Evolutionary conservation across 352 stramenopile species (phyloP), one percentile per base, ranked within the genome.

Genomic region (Globisporangium echinulatum): DNA sequence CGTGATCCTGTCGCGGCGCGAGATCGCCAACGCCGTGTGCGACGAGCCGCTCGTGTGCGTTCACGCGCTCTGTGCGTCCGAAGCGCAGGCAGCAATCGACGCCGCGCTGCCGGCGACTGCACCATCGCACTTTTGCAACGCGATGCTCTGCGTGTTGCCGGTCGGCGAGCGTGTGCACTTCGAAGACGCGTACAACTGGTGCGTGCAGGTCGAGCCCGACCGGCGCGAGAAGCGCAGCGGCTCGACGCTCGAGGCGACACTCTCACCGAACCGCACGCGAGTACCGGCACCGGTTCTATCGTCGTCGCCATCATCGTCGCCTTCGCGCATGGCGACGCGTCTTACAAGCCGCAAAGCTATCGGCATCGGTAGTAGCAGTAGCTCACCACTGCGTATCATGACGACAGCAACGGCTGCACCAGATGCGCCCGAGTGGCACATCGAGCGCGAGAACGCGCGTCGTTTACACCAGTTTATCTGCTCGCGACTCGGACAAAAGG

Each of bases 391-490:
- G 37, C 51, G 42, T 11, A 37, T 8, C 42, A 49, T 9, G 14
- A 25, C 15, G 5, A 10, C 15, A 7, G 11, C 48, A 39, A 7
- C 25, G n/a, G 15, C 8, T 6, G 17, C 15, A 33, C 25, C 36
- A 6, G 19, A 11, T 1, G 51, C 55, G 39, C 59, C 62, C 0
- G 58, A 64, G 5, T 90, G 77, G 77, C 56, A 86, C 39, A 36
- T 67, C 25, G 71, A 88, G 25, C 79, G 72, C 8, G 71, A 85
- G 7, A 77, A 88, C 56, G 81, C 75, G 4, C 63, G 70, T 10
- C 70, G 70, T 2, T 65, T 89, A 0, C 77, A 88, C 53, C 71
- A 79, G 52, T 85, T 91, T 57, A 72, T 91, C 38, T 89, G 77
- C 56, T 69, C 71, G 5, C 77, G 77, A n/a, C 75, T 91, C 68